Conservation (phyloP, 305 asterid genomes). For the Rubia balearica region DNA sequence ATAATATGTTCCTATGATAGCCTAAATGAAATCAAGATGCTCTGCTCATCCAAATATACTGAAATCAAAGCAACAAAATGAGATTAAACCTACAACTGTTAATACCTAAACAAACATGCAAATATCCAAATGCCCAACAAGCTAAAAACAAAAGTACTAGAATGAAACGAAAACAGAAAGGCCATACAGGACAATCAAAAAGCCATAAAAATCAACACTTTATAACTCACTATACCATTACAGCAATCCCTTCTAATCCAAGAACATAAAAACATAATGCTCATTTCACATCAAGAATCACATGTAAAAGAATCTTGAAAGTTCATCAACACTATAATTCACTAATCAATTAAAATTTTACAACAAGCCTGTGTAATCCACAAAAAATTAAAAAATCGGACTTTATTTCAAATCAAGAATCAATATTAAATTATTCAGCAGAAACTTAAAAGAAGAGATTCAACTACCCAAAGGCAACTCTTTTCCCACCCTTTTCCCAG, state of each 20-base stretch:
- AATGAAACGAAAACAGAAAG: not conserved
- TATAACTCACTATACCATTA: not conserved
- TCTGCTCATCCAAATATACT: not conserved
- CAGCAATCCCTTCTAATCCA: not conserved
- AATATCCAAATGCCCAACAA: not conserved
- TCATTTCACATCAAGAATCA: conserved; percentile 1
- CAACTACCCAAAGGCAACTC: conserved; percentile 9
- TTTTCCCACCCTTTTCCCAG: conserved; percentile 14
- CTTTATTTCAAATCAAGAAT: conserved; percentile 2
- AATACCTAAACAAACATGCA: not conserved
- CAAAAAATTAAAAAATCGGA: not conserved
- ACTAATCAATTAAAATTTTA: too few relatives aligned
- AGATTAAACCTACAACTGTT: not conserved
- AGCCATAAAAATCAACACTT: not conserved
- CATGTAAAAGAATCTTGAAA: conserved; percentile 5
- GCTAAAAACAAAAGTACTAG: not conserved
- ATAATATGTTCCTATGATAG: not conserved
- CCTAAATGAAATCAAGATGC: not conserved
- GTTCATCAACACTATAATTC: conserved; percentile 13
- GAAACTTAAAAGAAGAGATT: conserved; percentile 7
- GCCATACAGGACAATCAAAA: not conserved
- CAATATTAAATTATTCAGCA: not conserved
- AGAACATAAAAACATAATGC: not conserved
- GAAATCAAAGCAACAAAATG: not conserved
- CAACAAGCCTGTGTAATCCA: not conserved